These are phyloP conservation scores for Monilinia vaccinii-corymbosi DNA, from an alignment of 2,329 filamentous ascomycete genomes.

Conservation along the genomic window DNA sequence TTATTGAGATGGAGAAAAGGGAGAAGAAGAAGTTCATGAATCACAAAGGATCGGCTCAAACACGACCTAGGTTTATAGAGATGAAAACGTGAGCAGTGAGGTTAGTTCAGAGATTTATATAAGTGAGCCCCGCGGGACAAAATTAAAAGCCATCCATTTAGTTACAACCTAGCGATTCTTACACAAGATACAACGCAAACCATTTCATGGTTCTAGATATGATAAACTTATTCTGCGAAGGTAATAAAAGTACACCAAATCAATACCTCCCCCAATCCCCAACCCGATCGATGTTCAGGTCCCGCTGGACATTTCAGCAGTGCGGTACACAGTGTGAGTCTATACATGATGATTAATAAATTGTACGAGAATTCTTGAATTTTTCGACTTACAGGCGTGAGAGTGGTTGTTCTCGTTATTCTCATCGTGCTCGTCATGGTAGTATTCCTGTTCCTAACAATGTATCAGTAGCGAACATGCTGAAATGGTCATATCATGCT, in stretches of 20 bases:
- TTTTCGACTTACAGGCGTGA: not conserved
- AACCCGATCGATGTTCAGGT: not conserved
- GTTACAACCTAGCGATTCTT: not conserved
- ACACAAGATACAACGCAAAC: not conserved
- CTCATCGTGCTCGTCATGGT: not conserved
- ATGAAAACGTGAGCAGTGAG: too few relatives aligned
- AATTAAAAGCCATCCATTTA: not conserved
- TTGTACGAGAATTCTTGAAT: not conserved
- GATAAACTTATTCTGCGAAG: not conserved
- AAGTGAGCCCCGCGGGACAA: too few relatives aligned
- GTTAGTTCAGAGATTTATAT: too few relatives aligned
- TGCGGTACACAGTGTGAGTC: not conserved
- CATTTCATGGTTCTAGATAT: not conserved
- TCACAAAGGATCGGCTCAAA: too few relatives aligned
- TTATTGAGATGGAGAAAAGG: conserved; percentile 40
- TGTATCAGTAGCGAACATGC: not conserved
- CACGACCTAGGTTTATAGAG: too few relatives aligned
- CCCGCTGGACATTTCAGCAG: not conserved
- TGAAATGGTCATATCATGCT: not conserved
- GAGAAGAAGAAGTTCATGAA: conserved; percentile 25
- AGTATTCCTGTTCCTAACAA: not conserved
- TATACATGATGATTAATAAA: not conserved
- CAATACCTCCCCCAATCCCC: not conserved
- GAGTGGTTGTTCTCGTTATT: not conserved
- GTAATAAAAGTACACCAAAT: not conserved